These are phyloP conservation scores for Prunus kanzakura DNA, from an alignment of 306 rosid species.

Conservation along the genomic window DNA sequence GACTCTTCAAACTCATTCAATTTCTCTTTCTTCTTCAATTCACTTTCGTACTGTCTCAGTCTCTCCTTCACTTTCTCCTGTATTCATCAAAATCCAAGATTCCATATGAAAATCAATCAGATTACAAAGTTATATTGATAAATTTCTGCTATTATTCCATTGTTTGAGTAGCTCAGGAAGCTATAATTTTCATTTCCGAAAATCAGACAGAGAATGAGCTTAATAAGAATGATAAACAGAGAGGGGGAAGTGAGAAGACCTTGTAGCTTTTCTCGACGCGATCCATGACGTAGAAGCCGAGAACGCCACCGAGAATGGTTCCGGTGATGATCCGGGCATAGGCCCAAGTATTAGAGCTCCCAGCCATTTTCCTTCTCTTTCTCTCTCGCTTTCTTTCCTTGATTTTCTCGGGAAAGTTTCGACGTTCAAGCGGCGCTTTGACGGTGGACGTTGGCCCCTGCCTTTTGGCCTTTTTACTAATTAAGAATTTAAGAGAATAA, in stretches of 20 bases:
- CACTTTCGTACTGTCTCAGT: conserved; percentile 54
- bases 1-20: conserved; percentile 63
- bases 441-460: background rate
- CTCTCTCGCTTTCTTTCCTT: background rate
- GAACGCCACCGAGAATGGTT: conserved; percentile 62
- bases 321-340: conserved; percentile 70
- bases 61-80: conserved; percentile 83
- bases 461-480: too few relatives aligned
- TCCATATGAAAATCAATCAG: too few relatives aligned
- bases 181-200: background rate
- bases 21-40: conserved; percentile 61
- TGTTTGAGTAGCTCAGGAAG: background rate
- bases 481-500: too few relatives aligned
- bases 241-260: conserved; percentile 34
- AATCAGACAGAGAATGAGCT: background rate
- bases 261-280: conserved; percentile 61
- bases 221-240: background rate
- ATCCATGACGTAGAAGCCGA: conserved; percentile 92
- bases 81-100: conserved; percentile 7
- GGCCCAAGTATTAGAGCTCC: conserved; percentile 61
- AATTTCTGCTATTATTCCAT: background rate
- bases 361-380: conserved; percentile 23
- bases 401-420: conserved; percentile 26
- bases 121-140: background rate
- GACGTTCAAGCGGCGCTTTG: background rate